These are phyloP conservation scores for Eustoma russellianum DNA, from an alignment of 257 asterid genomes.

Conservation along the genomic window DNA sequence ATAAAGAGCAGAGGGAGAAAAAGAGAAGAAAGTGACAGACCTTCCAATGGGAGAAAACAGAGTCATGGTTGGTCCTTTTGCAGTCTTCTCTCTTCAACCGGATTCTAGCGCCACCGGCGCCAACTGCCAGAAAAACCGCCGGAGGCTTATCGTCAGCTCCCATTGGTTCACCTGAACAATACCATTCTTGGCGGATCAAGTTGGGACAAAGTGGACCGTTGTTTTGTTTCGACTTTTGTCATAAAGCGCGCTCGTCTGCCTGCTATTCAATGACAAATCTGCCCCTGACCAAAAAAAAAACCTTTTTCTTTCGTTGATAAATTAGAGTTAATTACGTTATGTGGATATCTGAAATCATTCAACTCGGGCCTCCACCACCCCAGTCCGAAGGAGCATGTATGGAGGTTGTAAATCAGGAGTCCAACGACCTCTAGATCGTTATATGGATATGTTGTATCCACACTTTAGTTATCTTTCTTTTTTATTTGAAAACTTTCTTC, in stretches of 20 bases:
- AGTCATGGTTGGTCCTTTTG: constrained; percentile 67
- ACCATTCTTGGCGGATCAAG: not conserved
- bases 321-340: too few species aligned
- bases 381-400: too few species aligned
- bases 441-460: too few species aligned
- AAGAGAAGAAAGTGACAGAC: constrained; percentile 10
- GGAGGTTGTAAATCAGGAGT: too few species aligned
- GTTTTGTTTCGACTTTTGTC: not conserved
- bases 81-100: constrained; percentile 68
- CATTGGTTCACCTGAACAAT: constrained; percentile 1
- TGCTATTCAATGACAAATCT: not conserved
- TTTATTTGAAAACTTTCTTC: too few species aligned
- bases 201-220: not conserved
- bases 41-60: constrained; percentile 88
- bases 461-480: too few species aligned
- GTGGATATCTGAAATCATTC: too few species aligned
- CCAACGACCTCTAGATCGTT: too few species aligned
- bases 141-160: constrained; percentile 1
- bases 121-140: not conserved
- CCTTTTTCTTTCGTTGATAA: too few species aligned
- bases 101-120: constrained; percentile 2
- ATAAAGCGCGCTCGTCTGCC: constrained; percentile 2
- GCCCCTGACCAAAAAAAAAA: not conserved
- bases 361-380: too few species aligned
- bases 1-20: not conserved